Base-by-base conservation (phyloP, 2,329 filamentous ascomycete species). In the Bipolaris gigantea region DNA sequence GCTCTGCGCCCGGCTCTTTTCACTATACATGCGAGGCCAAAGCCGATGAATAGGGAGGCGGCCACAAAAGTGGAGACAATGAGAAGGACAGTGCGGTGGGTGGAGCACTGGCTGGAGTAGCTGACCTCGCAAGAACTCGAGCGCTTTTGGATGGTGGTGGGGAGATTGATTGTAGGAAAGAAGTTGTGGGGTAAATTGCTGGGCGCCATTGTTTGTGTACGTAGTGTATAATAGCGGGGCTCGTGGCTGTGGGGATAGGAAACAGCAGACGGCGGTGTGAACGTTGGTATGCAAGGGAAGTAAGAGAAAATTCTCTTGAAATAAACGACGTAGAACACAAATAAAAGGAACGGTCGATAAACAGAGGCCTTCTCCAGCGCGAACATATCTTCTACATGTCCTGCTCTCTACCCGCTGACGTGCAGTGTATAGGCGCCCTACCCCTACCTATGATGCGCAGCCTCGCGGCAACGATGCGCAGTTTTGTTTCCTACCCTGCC, bases 11-110 rank as follows among this genome's bases (percentile, higher is more conserved):
- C 41, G 16, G 35, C 42, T 25, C 54, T 41, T 10, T 41, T 48
- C 0, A 36, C 61, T 8, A 59, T 36, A 49, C 50, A 63, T 21
- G 64, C 43, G 3, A 60, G 35, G 1, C 45, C 48, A 42, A 65
- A 46, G 42, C 66, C 48, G 40, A 58, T 33, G 50, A 60, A 19
- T 15, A 54, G 57, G 21, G 62, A 23, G 49, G 62, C 34, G 19
- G 57, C 46, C 36, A 66, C 59, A 39, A 52, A 25, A 46, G 62
- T 40, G 23, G 67, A 58, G 35, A 67, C 65, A 50, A 56, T 39
- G 15, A 64, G 50, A 27, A 68, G 35, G 49, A 59, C 46, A 44
- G 55, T 64, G 47, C 66, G 66, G 42, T 69, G 61, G 7, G 60
- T 60, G 13, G 36, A 33, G 55, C 56, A 55, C 7, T 51, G 59